Percentiles rank a stretch among this genome's conserved stretches.
phyloP scores from a whole-genome alignment of 2,329 filamentous ascomycete genomes.

The Diaporthe nobilis region DNA sequence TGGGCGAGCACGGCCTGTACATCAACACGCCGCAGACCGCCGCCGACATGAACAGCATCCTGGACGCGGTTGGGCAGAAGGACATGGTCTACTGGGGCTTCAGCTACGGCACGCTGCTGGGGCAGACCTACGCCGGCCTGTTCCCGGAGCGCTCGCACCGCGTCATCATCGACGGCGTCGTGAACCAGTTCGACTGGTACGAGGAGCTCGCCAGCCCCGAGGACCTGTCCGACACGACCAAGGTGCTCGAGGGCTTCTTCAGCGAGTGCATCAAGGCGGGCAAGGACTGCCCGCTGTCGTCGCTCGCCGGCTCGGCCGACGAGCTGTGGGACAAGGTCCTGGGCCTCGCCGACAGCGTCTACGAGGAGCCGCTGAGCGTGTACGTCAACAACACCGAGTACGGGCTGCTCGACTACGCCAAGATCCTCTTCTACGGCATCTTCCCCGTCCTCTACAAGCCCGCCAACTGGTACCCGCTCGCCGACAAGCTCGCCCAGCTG shows the following conservation, averaged over 20 bases:
- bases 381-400: slow-evolving; percentile 59
- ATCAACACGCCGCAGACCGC: slow-evolving; percentile 65
- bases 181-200: slow-evolving; percentile 57
- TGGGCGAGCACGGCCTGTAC: slow-evolving; percentile 60
- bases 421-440: slow-evolving; percentile 54
- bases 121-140: slow-evolving; percentile 56
- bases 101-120: slow-evolving; percentile 56
- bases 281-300: slow-evolving; percentile 58
- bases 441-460: slow-evolving; percentile 58
- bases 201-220: slow-evolving; percentile 54
- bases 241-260: slow-evolving; percentile 58
- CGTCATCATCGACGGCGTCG: slow-evolving; percentile 55
- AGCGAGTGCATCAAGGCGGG: slow-evolving; percentile 64
- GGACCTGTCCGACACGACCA: slow-evolving; percentile 59
- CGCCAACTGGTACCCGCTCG: slow-evolving; percentile 53
- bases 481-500: slow-evolving; percentile 52
- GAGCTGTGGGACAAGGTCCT: slow-evolving; percentile 52
- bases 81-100: slow-evolving; percentile 58
- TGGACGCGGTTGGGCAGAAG: slow-evolving; percentile 58
- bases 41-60: slow-evolving; percentile 65
- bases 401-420: slow-evolving; percentile 54
- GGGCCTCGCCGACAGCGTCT: slow-evolving; percentile 51
- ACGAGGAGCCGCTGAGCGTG: slow-evolving; percentile 56
- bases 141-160: slow-evolving; percentile 53
- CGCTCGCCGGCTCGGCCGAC: slow-evolving; percentile 53